Conservation (phyloP, 2,329 filamentous ascomycete species). For the Colletotrichum gloeosporioides region DNA sequence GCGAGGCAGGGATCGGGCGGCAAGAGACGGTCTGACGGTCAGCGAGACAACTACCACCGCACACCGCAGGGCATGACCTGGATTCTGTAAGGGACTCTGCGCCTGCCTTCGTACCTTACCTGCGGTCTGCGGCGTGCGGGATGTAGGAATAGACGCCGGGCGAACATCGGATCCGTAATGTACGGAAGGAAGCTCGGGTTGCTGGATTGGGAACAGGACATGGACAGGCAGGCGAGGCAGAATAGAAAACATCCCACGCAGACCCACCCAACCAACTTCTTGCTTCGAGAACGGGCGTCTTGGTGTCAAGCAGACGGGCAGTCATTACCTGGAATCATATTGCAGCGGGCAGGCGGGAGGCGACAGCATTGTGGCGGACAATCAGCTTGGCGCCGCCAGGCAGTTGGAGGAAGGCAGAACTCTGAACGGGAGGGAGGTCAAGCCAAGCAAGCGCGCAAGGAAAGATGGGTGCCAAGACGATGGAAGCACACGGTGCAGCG, state of each 20-base stretch:
- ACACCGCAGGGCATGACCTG: background rate
- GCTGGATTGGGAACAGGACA: background rate
- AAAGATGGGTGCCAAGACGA: background rate
- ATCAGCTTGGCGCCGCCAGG: background rate
- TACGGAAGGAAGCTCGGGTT: background rate
- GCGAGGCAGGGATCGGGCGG: background rate
- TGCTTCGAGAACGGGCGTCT: background rate
- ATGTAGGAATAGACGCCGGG: background rate
- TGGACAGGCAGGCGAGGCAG: background rate
- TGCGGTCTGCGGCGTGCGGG: background rate
- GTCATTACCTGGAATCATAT: background rate
- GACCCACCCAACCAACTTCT: background rate
- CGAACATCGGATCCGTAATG: background rate
- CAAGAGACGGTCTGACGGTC: background rate
- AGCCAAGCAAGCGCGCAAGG: background rate
- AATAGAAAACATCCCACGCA: conserved; percentile 7
- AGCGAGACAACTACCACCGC: conserved; percentile 1
- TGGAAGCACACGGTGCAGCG: background rate
- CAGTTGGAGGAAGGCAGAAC: background rate
- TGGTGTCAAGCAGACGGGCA: background rate
- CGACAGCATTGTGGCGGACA: background rate
- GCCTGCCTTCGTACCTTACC: background rate
- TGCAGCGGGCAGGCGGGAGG: background rate
- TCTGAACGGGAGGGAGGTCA: background rate
- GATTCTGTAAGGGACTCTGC: background rate